Evolutionary conservation across 2,329 filamentous ascomycete genomes (phyloP), one percentile per base, ranked within the genome.

Genomic region (Calonectria hongkongensis): DNA sequence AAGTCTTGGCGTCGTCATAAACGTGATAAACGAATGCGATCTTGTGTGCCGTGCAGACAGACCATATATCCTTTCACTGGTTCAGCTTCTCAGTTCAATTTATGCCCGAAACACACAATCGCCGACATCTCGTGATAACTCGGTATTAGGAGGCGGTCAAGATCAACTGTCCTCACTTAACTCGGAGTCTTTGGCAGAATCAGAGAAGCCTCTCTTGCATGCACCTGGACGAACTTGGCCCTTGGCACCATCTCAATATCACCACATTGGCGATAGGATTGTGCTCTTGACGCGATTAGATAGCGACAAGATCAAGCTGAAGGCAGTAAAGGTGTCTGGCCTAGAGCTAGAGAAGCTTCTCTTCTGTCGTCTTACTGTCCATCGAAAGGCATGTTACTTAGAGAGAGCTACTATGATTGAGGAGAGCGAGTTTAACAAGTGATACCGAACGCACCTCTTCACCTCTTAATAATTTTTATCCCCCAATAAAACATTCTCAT

Each of bases 281-380:
- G 36, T 39, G 2, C 54, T 39, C 33, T 9, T 58, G 0, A 58
- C 54, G 13, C 33, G 54, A 39, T 25, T 58, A 8, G 7, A 58
- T 9, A 33, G 18, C 8, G 54, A 58, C 21, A 21, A 12, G 12
- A 39, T 39, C 21, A 36, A 18, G 13, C n/a, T 39, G 21, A 36
- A 27, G 10, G 54, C 33, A 3, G 33, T 58, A 21, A 4, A 58
- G 16, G 33, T 58, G 25, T 39, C 33, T 2, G 25, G 39, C 16
- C 4, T 9, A n/a, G 33, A 58, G 15, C 16, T 58, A 16, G 54
- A 58, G 33, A 58, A 58, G 8, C n/a, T 58, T 16, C 54, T 58
- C 21, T 58, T 58, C n/a, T 58, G 54, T 25, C 33, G 33, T 12
- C 54, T 58, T 39, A 39, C 33, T 39, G 54, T 58, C 30, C 54